These are phyloP conservation scores for Solanum chacoense DNA, from an alignment of 305 asterid species.

Conservation along the genomic window DNA sequence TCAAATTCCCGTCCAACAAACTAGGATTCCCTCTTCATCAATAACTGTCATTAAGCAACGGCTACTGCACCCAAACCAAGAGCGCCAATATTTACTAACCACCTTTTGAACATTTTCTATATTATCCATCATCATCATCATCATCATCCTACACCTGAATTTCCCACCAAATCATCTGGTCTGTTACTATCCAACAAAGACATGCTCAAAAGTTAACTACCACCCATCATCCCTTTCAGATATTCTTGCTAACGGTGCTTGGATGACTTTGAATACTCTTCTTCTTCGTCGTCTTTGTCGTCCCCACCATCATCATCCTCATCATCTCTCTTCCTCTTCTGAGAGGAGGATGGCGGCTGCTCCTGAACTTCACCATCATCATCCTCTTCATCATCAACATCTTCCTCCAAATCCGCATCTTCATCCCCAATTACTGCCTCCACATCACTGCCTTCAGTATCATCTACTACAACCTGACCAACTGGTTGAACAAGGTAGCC, in stretches of 20 bases:
- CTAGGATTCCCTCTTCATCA: constrained; percentile 1
- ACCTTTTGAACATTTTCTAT: constrained; percentile 18
- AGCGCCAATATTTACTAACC: constrained; percentile 20
- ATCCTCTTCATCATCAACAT: constrained; percentile 38
- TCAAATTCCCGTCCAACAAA: constrained; percentile 1
- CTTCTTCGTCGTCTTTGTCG: constrained; percentile 14
- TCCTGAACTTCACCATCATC: constrained; percentile 77
- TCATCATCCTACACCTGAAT: constrained; percentile 3
- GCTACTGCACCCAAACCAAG: constrained; percentile 2
- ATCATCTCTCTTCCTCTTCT: constrained; percentile 46
- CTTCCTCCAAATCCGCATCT: constrained; percentile 44
- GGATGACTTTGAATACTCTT: constrained; percentile 28
- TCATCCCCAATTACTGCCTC: constrained; percentile 32
- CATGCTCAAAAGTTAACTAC: not conserved
- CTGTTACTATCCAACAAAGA: not conserved
- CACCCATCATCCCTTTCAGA: not conserved
- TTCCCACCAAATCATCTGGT: constrained; percentile 16
- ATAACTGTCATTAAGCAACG: constrained; percentile 10
- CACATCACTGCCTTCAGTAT: constrained; percentile 24
- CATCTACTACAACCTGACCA: constrained; percentile 38
- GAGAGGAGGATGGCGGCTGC: constrained; percentile 38
- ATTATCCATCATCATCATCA: not conserved
- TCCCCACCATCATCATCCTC: constrained; percentile 27
- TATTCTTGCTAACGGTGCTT: constrained; percentile 21
- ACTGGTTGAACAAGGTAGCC: constrained; percentile 85